phyloP scores from a whole-genome alignment of 2,329 filamentous ascomycete genomes.

The Trichoderma aggressivum region DNA sequence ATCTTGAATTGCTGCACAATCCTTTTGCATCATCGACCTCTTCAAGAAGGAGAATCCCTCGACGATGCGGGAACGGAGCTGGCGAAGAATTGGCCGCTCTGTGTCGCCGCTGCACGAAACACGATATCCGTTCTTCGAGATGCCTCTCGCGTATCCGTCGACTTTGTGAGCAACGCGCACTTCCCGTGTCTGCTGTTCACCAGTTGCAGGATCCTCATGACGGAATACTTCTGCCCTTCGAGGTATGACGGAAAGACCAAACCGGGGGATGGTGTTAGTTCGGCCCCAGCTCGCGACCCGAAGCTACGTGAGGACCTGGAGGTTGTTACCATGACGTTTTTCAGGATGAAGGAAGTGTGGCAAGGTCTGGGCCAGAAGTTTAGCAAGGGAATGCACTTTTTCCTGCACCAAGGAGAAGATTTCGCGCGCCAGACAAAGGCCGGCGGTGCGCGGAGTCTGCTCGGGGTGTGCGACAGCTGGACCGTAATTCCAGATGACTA shows the following conservation, averaged over 20 bases:
- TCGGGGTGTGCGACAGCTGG: conserved; percentile 25
- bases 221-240: conserved; percentile 24
- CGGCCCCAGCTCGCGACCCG: conserved; percentile 8
- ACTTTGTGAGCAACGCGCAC: conserved; percentile 23
- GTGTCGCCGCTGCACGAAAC: conserved; percentile 23
- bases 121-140: conserved; percentile 23
- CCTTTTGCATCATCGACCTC: conserved; percentile 24
- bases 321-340: conserved; percentile 21
- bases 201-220: conserved; percentile 21
- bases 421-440: conserved; percentile 20
- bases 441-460: conserved; percentile 20
- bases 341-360: conserved; percentile 21
- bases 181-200: conserved; percentile 22
- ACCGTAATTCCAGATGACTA: conserved; percentile 3
- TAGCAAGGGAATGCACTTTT: conserved; percentile 23
- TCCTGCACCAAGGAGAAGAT: conserved; percentile 19
- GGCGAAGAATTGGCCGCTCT: conserved; percentile 26
- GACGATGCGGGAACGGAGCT: conserved; percentile 14
- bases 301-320: conserved; percentile 24
- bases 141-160: conserved; percentile 18
- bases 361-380: conserved; percentile 24
- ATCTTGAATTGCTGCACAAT: conserved; percentile 23
- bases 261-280: neutral
- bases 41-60: conserved; percentile 14
- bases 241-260: neutral